Evolutionary conservation across 2,329 filamentous ascomycete genomes (phyloP).

Genomic region (Neofusicoccum sp.): DNA sequence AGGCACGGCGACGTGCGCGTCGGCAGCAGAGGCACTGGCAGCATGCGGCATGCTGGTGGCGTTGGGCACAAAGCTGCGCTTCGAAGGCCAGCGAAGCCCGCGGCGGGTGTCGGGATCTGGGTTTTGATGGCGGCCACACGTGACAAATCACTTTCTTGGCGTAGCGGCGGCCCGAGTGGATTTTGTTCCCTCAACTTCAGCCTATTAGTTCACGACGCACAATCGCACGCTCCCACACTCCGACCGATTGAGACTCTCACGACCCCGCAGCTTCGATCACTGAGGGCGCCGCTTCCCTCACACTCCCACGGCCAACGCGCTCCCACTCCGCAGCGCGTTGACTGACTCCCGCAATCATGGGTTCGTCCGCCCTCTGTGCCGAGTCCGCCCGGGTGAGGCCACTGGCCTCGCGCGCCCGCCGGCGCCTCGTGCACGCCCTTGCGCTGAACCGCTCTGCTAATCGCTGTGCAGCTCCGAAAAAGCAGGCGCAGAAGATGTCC

Average conservation of each 20-base stretch:
- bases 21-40: background rate
- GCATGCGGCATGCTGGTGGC: background rate
- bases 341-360: slow-evolving; percentile 59
- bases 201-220: slow-evolving; percentile 16
- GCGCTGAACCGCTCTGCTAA: slow-evolving; percentile 43
- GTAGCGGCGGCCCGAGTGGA: slow-evolving; percentile 11
- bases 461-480: slow-evolving; percentile 72
- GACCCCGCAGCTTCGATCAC: background rate
- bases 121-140: background rate
- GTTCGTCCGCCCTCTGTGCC: slow-evolving; percentile 38
- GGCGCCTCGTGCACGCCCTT: background rate
- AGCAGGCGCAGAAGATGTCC: slow-evolving; percentile 94
- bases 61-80: background rate
- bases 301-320: slow-evolving; percentile 37
- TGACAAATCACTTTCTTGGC: slow-evolving; percentile 9
- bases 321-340: slow-evolving; percentile 35
- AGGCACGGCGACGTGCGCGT: background rate
- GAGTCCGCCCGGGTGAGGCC: slow-evolving; percentile 22
- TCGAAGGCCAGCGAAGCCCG: background rate
- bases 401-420: slow-evolving; percentile 11
- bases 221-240: slow-evolving; percentile 13
- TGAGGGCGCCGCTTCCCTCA: slow-evolving; percentile 22
- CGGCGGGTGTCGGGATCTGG: background rate
- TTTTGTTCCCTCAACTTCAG: slow-evolving; percentile 19
- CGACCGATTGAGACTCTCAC: slow-evolving; percentile 11